Base-by-base conservation (phyloP, 2,329 filamentous ascomycete species). In the Hymenoscyphus repandus region DNA sequence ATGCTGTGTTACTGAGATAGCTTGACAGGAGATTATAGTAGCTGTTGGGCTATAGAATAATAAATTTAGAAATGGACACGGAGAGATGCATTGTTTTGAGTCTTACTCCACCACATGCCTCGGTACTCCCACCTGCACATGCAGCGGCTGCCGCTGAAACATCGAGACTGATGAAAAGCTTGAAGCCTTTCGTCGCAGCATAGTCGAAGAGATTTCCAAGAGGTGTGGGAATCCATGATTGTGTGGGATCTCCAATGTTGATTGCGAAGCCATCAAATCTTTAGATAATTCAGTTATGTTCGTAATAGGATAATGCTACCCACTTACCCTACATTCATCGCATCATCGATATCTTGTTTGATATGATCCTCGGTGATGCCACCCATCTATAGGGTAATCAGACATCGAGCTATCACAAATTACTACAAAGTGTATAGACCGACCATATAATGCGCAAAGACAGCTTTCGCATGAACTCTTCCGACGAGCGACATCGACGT, bases 101-200 rank as follows among this genome's bases (percentile, higher is more conserved):
- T 4, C n/a, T 34, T 11, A 36, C 17, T 18, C 44, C 32, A 22
- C 44, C 20, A 36, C 44, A 13, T 22, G 44, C 13, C 17, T 27
- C 17, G 12, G 9, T 6, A 22, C 17, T 22, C 31, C 38, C 38
- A 11, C n/a, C 38, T n/a, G 38, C 13, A 40, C 38, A 40, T 3
- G 38, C 48, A 42, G 20, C 36, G 5, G 33, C 49, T 3, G 40
- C 33, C 2, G 61, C 62, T 41, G 55, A 64, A 36, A 69, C 53
- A 50, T 70, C 68, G 52, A 70, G 62, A 49, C 66, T 69, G 55
- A 70, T 63, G 55, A 69, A 70, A 6, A 70, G 58, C 54, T 66
- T 66, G 57, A 70, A 67, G 33, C 58, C 48, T 48, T 55, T 62
- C 33, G 41, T 54, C 9, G 49, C 50, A 4, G 68, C 66, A 47